These are phyloP conservation scores for Centella asiatica DNA, from an alignment of 129 eudicot species.

Conservation along the genomic window DNA sequence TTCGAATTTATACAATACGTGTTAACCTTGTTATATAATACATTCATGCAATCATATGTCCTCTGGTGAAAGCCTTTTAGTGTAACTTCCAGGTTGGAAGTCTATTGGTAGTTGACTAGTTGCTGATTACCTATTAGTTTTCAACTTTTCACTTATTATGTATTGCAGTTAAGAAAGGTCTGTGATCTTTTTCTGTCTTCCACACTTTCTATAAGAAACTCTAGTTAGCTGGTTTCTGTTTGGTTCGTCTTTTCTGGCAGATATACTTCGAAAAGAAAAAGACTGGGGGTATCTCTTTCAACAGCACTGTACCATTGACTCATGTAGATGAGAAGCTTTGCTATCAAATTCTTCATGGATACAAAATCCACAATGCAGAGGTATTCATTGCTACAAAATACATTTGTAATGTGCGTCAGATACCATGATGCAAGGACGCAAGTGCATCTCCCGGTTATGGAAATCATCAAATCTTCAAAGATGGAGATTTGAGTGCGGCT, in stretches of 20 bases:
- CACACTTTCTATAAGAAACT: neutral
- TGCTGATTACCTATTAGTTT: too few species aligned
- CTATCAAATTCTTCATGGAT: constrained; percentile 95
- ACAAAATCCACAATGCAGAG: constrained; percentile 99
- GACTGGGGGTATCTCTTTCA: constrained; percentile 98
- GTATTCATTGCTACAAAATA: constrained; percentile 22
- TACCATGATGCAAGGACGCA: neutral
- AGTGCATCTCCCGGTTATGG: too few species aligned
- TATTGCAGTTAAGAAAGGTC: neutral
- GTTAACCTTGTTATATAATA: neutral
- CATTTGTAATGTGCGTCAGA: neutral
- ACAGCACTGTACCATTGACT: constrained; percentile 73
- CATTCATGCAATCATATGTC: neutral
- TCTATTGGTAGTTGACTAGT: neutral
- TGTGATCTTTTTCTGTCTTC: too few species aligned
- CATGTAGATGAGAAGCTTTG: constrained; percentile 98
- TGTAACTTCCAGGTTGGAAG: neutral
- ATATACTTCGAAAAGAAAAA: constrained; percentile 94
- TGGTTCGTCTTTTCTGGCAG: constrained; percentile 26
- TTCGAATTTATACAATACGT: too few species aligned
- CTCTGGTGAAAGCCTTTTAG: neutral
- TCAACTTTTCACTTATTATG: too few species aligned
- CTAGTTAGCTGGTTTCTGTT: neutral
- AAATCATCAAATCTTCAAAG: too few species aligned
- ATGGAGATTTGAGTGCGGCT: too few species aligned